These are phyloP conservation scores for Eucalyptus virginea DNA, from an alignment of 345 rosid species.

Conservation along the genomic window DNA sequence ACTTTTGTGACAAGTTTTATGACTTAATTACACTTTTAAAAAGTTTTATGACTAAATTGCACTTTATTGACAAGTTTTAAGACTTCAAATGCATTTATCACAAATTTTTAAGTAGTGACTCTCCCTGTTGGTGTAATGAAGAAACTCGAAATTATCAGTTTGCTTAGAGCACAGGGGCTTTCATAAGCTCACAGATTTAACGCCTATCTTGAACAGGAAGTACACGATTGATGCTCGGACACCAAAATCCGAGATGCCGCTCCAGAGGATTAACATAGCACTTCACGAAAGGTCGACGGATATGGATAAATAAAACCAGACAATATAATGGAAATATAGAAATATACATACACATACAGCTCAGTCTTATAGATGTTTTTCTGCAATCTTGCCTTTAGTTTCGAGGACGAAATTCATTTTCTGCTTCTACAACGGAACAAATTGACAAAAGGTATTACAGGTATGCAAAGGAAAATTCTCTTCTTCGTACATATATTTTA, in stretches of 20 bases:
- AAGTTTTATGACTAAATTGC: rapidly evolving
- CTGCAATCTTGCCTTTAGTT: background rate
- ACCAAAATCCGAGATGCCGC: background rate
- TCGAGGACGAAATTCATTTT: background rate
- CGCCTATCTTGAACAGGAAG: background rate
- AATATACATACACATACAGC: background rate
- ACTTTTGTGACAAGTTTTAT: rapidly evolving
- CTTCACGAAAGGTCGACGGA: background rate
- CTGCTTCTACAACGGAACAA: background rate
- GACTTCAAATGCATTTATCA: too few species aligned
- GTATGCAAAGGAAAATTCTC: background rate
- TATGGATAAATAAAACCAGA: background rate
- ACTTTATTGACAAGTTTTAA: too few species aligned
- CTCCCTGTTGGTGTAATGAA: background rate
- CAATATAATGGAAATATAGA: background rate
- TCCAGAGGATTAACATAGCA: background rate
- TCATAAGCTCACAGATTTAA: background rate
- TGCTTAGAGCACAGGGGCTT: background rate
- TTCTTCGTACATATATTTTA: background rate
- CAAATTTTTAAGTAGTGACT: background rate
- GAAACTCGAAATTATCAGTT: background rate
- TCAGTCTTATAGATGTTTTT: background rate
- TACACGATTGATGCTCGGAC: background rate
- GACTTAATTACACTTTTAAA: rapidly evolving
- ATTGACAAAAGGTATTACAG: background rate